Percentiles rank a stretch among this genome's conserved stretches.
These are phyloP conservation scores for Coniella lustricola DNA, from an alignment of 2,329 filamentous ascomycete species.

Conservation along the genomic window DNA sequence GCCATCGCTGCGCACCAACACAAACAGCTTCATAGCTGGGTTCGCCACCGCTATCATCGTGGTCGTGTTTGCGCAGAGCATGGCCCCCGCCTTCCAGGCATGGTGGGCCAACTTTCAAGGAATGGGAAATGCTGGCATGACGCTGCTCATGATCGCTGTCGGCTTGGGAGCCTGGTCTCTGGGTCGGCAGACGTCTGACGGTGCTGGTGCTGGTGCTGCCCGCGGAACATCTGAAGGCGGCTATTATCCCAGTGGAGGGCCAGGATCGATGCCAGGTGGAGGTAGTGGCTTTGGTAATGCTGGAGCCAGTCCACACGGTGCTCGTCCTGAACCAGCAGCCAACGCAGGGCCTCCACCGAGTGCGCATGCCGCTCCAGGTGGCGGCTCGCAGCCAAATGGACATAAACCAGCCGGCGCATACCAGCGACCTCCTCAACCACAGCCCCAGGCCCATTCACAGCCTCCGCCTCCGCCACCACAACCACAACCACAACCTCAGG, in stretches of 20 bases:
- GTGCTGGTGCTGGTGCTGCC: slow-evolving; percentile 22
- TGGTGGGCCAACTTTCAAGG: slow-evolving; percentile 69
- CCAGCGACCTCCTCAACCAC: slow-evolving; percentile 19
- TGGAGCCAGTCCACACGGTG: slow-evolving; percentile 15
- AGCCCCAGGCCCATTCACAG: slow-evolving; percentile 10
- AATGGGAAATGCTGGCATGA: slow-evolving; percentile 65
- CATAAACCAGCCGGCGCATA: slow-evolving; percentile 21
- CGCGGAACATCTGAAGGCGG: slow-evolving; percentile 15
- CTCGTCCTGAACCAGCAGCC: slow-evolving; percentile 27
- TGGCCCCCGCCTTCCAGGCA: slow-evolving; percentile 64
- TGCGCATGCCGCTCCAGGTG: slow-evolving; percentile 13
- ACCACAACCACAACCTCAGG: slow-evolving; percentile 18
- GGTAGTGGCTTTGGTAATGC: slow-evolving; percentile 13
- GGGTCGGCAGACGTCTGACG: slow-evolving; percentile 54
- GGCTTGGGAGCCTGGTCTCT: slow-evolving; percentile 73
- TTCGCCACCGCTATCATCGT: slow-evolving; percentile 69
- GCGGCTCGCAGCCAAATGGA: slow-evolving; percentile 17
- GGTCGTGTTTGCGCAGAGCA: slow-evolving; percentile 64
- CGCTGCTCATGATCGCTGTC: slow-evolving; percentile 64
- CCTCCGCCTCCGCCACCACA: neutral
- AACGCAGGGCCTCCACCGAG: slow-evolving; percentile 25
- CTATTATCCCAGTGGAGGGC: slow-evolving; percentile 16
- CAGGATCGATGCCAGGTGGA: slow-evolving; percentile 13
- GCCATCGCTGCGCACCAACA: slow-evolving; percentile 77
- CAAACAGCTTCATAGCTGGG: slow-evolving; percentile 87